phyloP scores from a whole-genome alignment of 371 early-diverging fungal genomes.

The Lichtheimia corymbifera region DNA sequence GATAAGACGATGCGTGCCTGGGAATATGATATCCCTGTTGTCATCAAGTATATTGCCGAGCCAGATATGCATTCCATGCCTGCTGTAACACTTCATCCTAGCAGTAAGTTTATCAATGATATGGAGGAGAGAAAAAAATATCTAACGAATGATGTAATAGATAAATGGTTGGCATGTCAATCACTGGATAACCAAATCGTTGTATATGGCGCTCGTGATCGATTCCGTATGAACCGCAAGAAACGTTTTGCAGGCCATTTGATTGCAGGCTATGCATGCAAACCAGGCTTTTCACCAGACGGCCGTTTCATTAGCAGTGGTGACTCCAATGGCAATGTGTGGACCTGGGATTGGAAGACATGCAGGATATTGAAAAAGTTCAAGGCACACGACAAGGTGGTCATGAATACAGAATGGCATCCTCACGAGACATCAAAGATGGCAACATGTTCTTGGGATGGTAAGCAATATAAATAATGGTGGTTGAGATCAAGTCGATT shows the following conservation, averaged over 20 bases:
- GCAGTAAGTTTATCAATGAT: constrained; percentile 57
- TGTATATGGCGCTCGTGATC: constrained; percentile 84
- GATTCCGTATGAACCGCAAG: constrained; percentile 87
- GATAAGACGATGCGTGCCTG: constrained; percentile 97
- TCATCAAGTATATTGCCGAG: constrained; percentile 96
- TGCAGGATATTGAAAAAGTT: constrained; percentile 80
- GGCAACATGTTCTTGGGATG: constrained; percentile 96
- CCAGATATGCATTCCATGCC: constrained; percentile 97
- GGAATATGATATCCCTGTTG: constrained; percentile 97
- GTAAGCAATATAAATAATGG: constrained; percentile 39
- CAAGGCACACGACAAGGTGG: constrained; percentile 89
- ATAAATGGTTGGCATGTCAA: constrained; percentile 92
- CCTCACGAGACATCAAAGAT: constrained; percentile 93
- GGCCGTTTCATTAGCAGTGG: constrained; percentile 89
- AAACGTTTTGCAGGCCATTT: constrained; percentile 92
- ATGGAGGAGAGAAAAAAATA: background rate
- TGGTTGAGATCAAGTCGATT: too few relatives aligned
- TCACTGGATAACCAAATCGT: constrained; percentile 94
- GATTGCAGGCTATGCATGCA: constrained; percentile 95
- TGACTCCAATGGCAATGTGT: constrained; percentile 90
- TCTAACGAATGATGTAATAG: constrained; percentile 39
- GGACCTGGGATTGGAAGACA: constrained; percentile 98
- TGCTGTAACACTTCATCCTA: constrained; percentile 85
- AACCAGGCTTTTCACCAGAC: constrained; percentile 92
- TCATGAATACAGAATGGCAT: constrained; percentile 92